Percentiles rank a stretch among this genome's conserved stretches.
Conservation (phyloP, 2,329 filamentous ascomycete genomes). For the Nectriaceae sp. region DNA sequence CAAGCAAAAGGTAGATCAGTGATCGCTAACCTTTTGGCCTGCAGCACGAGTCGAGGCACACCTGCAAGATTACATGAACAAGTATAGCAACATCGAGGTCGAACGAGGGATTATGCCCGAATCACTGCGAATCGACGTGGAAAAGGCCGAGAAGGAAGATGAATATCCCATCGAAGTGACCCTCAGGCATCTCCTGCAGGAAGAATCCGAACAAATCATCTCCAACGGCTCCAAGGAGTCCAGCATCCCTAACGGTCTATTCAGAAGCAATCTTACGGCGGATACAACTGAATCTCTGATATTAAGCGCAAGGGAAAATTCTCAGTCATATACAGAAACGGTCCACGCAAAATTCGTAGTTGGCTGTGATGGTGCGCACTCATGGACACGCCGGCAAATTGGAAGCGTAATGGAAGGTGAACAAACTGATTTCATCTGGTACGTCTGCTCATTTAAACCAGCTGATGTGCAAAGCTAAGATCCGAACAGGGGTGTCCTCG, state of each 20-base stretch:
- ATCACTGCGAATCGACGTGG: not conserved
- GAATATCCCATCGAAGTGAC: not conserved
- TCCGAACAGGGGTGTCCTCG: slow-evolving; percentile 53
- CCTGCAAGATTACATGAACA: not conserved
- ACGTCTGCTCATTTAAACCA: too few species aligned
- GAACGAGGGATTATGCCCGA: not conserved
- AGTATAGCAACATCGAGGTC: not conserved
- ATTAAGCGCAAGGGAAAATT: slow-evolving; percentile 22
- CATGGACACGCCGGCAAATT: slow-evolving; percentile 62
- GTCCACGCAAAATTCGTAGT: slow-evolving; percentile 59
- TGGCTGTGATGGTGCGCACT: slow-evolving; percentile 69
- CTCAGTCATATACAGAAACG: slow-evolving; percentile 27
- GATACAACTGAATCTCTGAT: slow-evolving; percentile 59
- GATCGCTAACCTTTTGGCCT: too few species aligned
- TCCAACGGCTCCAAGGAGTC: slow-evolving; percentile 22
- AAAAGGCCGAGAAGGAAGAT: not conserved
- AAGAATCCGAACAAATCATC: not conserved
- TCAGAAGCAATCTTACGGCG: slow-evolving; percentile 57
- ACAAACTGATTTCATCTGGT: slow-evolving; percentile 54
- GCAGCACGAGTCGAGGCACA: not conserved
- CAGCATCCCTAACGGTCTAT: slow-evolving; percentile 52
- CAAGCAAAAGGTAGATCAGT: too few species aligned
- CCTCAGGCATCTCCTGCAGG: not conserved
- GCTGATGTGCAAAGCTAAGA: too few species aligned
- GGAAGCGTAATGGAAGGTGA: slow-evolving; percentile 54